Percentiles rank a stretch among this genome's conserved stretches.
Conservation (phyloP, 306 rosid genomes). For the Quercus dentata region DNA sequence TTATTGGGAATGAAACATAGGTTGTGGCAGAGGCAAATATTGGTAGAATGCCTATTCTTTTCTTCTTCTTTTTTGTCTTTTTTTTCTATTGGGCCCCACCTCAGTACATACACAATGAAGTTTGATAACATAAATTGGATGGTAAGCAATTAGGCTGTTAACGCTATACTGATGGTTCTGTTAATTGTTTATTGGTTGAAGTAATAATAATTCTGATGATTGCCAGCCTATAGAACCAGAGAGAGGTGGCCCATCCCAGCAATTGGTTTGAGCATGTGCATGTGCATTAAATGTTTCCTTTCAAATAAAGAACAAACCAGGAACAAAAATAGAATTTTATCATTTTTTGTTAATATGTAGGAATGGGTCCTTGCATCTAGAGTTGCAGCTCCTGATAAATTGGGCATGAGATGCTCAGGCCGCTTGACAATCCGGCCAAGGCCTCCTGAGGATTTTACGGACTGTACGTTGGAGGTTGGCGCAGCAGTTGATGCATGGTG, state of each 20-base stretch:
- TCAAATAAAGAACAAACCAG: conserved; percentile 7
- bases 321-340: conserved; percentile 17
- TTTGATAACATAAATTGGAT: neutral
- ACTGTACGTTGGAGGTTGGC: conserved; percentile 47
- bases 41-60: neutral
- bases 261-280: neutral
- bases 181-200: neutral
- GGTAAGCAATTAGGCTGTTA: neutral
- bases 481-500: conserved; percentile 78
- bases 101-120: neutral
- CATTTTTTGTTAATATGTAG: conserved; percentile 38
- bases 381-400: conserved; percentile 69
- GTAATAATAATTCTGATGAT: neutral
- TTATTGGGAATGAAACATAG: neutral
- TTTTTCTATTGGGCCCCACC: neutral
- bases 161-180: neutral
- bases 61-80: too few species aligned
- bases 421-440: conserved; percentile 68
- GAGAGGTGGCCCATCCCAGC: neutral
- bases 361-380: conserved; percentile 68
- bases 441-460: conserved; percentile 37
- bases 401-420: conserved; percentile 63
- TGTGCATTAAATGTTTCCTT: conserved; percentile 6
- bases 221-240: neutral
- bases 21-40: neutral